phyloP scores from a whole-genome alignment of 257 asterid species.

The Oldenlandia corymbosa region DNA sequence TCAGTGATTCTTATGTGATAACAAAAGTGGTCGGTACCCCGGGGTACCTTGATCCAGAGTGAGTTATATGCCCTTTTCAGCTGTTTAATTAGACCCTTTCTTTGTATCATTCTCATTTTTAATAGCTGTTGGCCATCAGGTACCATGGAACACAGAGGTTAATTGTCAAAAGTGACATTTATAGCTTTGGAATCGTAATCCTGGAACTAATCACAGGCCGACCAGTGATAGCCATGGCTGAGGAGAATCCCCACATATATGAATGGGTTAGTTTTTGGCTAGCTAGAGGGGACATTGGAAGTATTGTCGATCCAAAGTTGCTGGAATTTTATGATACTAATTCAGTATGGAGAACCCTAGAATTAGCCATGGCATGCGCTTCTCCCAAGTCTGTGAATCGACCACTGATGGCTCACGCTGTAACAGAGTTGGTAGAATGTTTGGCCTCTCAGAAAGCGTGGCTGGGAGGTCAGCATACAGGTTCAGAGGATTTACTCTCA shows the following conservation, averaged over 20 bases:
- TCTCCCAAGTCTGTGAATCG: slow-evolving; percentile 23
- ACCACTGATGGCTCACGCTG: slow-evolving; percentile 35
- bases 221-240: slow-evolving; percentile 7
- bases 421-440: slow-evolving; percentile 27
- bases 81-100: not conserved
- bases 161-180: slow-evolving; percentile 36
- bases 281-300: slow-evolving; percentile 20
- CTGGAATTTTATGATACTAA: slow-evolving; percentile 14
- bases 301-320: slow-evolving; percentile 28
- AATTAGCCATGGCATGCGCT: slow-evolving; percentile 32
- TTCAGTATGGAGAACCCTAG: slow-evolving; percentile 32
- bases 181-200: slow-evolving; percentile 38
- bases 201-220: slow-evolving; percentile 29
- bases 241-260: slow-evolving; percentile 17
- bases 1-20: slow-evolving; percentile 18
- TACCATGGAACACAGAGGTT: slow-evolving; percentile 11
- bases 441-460: slow-evolving; percentile 12
- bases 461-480: not conserved
- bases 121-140: not conserved
- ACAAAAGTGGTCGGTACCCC: slow-evolving; percentile 29
- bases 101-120: too few relatives aligned
- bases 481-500: not conserved
- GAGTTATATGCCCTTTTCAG: slow-evolving; percentile 8
- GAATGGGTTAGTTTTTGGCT: slow-evolving; percentile 25
- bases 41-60: slow-evolving; percentile 40